Percentiles rank a stretch among this genome's conserved stretches.
Conservation (phyloP, 2,329 filamentous ascomycete genomes). For the Calonectria hawksworthii region DNA sequence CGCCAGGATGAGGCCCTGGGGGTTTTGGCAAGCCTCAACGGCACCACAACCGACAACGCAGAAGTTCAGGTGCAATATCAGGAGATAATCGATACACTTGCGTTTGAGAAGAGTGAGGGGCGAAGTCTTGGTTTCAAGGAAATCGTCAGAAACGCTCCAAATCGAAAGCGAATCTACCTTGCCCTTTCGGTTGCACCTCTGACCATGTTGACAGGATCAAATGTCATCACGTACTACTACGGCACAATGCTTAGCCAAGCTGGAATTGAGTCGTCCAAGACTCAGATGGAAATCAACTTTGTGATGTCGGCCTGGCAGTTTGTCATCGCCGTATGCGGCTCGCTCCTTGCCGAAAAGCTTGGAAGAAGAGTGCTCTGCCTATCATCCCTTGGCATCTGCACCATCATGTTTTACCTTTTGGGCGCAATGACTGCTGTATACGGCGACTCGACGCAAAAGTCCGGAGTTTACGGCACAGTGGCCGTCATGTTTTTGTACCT, state of each 20-base stretch:
- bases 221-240: constrained; percentile 1
- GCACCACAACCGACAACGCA: background rate
- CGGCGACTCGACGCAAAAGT: constrained; percentile 5
- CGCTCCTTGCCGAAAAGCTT: background rate
- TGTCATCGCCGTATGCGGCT: background rate
- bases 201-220: constrained; percentile 27
- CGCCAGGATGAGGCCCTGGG: background rate
- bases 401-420: background rate
- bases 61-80: background rate
- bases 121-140: background rate
- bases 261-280: background rate
- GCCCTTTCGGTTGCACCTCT: constrained; percentile 48
- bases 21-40: background rate
- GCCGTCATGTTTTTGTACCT: constrained; percentile 66
- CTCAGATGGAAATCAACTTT: background rate
- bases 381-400: background rate
- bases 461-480: constrained; percentile 49
- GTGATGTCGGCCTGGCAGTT: background rate
- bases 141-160: background rate
- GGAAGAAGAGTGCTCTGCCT: background rate
- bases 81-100: background rate
- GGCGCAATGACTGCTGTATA: background rate
- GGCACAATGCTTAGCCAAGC: constrained; percentile 1
- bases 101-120: background rate
- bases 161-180: background rate